A percentile compares a stretch with the other conserved stretches of the same genome.
phyloP scores from a whole-genome alignment of 208 protist species.

The Angomonas deanei region DNA sequence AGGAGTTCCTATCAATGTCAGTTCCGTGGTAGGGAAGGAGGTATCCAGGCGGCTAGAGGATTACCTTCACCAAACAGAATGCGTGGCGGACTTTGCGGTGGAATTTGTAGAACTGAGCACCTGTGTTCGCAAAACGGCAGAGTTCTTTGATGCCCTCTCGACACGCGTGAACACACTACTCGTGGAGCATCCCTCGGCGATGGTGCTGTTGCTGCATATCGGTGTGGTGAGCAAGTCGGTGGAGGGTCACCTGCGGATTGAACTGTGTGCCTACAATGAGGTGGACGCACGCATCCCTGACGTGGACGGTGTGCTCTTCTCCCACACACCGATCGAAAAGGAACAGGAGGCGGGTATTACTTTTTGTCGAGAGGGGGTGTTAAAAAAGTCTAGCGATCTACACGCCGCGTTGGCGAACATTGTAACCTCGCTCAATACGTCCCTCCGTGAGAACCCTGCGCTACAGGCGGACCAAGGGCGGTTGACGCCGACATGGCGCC shows the following conservation, averaged over 20 bases:
- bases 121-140: neutral
- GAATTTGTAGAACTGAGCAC: slow-evolving; percentile 15
- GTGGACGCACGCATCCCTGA: slow-evolving; percentile 39
- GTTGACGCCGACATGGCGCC: slow-evolving; percentile 28
- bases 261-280: slow-evolving; percentile 67
- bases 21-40: slow-evolving; percentile 24
- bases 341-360: slow-evolving; percentile 20
- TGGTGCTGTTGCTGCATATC: no score
- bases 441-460: slow-evolving; percentile 1
- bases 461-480: neutral
- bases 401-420: slow-evolving; percentile 19
- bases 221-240: slow-evolving; percentile 42
- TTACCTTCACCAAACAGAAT: no score
- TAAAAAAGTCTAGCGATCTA: slow-evolving; percentile 23
- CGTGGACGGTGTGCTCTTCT: slow-evolving; percentile 26
- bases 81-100: slow-evolving; percentile 10
- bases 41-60: slow-evolving; percentile 31
- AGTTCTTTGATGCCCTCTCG: neutral
- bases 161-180: slow-evolving; percentile 29
- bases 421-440: slow-evolving; percentile 14
- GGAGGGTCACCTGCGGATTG: slow-evolving; percentile 38
- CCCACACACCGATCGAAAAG: slow-evolving; percentile 40
- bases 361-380: slow-evolving; percentile 28
- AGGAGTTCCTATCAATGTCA: slow-evolving; percentile 54
- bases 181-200: no score